These are phyloP conservation scores for Hondaea fermentalgiana DNA, from an alignment of 108 stramenopile species.

Conservation along the genomic window DNA sequence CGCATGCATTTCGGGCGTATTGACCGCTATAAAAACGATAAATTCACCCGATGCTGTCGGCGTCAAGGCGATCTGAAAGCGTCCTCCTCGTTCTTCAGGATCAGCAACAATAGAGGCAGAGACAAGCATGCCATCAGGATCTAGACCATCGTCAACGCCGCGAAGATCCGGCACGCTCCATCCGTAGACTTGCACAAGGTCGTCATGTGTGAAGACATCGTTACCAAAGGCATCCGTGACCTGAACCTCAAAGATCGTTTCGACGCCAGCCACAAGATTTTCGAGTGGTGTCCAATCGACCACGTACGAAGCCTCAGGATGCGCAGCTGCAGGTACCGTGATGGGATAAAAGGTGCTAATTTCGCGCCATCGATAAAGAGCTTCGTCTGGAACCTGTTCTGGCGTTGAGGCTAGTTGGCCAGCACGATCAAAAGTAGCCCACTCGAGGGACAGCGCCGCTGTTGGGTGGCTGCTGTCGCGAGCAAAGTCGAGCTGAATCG, in stretches of 20 bases:
- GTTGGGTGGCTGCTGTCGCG: background rate
- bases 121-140: background rate
- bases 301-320: background rate
- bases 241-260: background rate
- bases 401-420: background rate
- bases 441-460: background rate
- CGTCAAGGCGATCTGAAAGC: background rate
- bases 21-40: background rate
- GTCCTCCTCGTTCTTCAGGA: background rate
- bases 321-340: background rate
- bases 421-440: background rate
- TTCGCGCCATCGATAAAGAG: background rate
- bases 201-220: background rate
- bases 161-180: background rate
- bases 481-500: background rate
- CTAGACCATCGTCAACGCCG: background rate
- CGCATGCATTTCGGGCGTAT: background rate
- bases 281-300: background rate
- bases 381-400: background rate
- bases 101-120: background rate
- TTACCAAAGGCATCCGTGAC: background rate
- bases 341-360: background rate
- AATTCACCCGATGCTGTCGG: background rate
- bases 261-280: background rate
- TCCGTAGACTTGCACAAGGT: background rate